phyloP scores from a whole-genome alignment of 2,329 filamentous ascomycete species.

The Thermothelomyces thermophilus region DNA sequence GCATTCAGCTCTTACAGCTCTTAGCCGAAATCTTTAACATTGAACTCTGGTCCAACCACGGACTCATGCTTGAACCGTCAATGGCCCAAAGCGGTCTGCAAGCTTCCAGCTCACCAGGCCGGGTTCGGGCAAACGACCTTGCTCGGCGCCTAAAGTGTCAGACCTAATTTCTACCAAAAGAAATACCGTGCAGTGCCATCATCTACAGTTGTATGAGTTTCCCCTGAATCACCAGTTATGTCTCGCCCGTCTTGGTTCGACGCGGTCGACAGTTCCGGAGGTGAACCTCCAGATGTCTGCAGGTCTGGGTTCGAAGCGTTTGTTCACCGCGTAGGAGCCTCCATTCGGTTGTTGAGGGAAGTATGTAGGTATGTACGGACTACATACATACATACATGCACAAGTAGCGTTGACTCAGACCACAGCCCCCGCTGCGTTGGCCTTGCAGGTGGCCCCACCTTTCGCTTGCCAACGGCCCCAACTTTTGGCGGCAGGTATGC shows the following conservation, averaged over 20 bases:
- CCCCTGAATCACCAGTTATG: neutral
- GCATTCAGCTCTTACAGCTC: no score
- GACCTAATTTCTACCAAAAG: constrained; percentile 11
- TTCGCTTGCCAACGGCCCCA: constrained; percentile 13
- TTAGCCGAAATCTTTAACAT: no score
- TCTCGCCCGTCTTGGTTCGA: neutral
- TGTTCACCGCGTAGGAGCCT: no score
- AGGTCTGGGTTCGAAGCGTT: no score
- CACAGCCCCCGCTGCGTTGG: constrained; percentile 26
- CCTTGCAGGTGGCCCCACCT: constrained; percentile 25
- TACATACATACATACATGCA: no score
- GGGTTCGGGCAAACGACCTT: constrained; percentile 2
- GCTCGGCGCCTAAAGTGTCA: constrained; percentile 7
- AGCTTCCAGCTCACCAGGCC: constrained; percentile 10
- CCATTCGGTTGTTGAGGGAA: no score
- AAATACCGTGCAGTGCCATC: neutral
- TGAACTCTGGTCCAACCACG: neutral
- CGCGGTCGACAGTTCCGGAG: no score
- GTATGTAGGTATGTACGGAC: no score
- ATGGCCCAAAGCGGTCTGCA: neutral
- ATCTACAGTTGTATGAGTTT: neutral
- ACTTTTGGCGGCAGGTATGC: constrained; percentile 19
- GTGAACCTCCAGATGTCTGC: no score
- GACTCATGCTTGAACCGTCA: neutral
- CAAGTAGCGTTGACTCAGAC: neutral